Base-by-base conservation (phyloP, 805 yeast genomes). In the Ogataea siamensis region DNA sequence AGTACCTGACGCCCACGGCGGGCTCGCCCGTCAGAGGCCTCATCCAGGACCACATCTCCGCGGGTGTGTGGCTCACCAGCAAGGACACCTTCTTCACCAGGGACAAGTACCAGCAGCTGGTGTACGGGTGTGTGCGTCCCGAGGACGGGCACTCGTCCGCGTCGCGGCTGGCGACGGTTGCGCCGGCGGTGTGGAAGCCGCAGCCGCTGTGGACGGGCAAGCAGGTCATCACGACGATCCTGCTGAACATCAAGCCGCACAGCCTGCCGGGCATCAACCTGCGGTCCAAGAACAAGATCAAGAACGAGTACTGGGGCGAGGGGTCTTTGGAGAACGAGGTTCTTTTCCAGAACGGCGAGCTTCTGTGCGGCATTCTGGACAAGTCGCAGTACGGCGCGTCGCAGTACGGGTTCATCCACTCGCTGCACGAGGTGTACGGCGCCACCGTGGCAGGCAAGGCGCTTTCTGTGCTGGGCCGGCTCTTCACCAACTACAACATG, bases 351-450 rank as follows among this genome's bases (percentile, higher is more conserved):
- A 72, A 89, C 54, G 99, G 99, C 62, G 89, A 84, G 59, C 72
- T 93, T 37, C 55, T 94, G 29, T 77, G 86, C 58, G 99, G 99
- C 74, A 87, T 93, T 45, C 73, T 93, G 46, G 99, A 93, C 68
- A 93, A 93, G 66, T 88, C 97, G 19, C 99, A 93, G 67, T 94
- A 93, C 63, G 99, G 99, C 70, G 95, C 99, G 19, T 80, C 97
- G 28, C 88, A 89, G 58, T 89, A 84, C 60, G 99, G 99, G 74
- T 71, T 93, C 45, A 95, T 93, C 27, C 99, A 93, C 63, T 87
- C 99, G 8, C 71, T 93, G 47, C 96, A 89, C 58, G 99, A 93
- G 67, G 84, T 93, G 13, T 93, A 91, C 62, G 99, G 99, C 10
- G 81, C 96, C 8, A 77, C 75, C 34, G 76, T 81, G 54, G 96